Evolutionary conservation across 2,329 filamentous ascomycete species (phyloP), one percentile per base, ranked within the genome.

Genomic region (Ramularia endophylla): DNA sequence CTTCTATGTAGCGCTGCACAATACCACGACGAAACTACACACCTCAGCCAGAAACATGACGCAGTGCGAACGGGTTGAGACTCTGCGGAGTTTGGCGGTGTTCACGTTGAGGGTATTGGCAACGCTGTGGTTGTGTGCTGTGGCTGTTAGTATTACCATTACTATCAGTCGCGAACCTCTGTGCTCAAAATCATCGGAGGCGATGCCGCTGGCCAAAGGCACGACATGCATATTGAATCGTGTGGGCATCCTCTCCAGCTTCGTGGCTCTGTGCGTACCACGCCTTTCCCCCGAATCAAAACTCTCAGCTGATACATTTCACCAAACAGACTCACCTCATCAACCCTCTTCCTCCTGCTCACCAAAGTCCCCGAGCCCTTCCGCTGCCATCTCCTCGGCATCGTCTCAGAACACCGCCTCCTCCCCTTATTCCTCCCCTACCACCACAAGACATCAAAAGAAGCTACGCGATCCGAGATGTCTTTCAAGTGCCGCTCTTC

Each of bases 401-500:
- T 52, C 20, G 44, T 47, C 27, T 32, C 47, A 36, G 40, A 51
- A 12, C 36, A 45, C 7, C 33, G 33, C 5, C 46, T 56, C 8
- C 36, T 55, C 13, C 52, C 52, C 2, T 38, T 55, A 2, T 47
- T 37, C 15, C 36, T 56, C 2, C 48, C 52, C 8, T 51, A 58
- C 32, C 51, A 58, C 29, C 51, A 47, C 17, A 40, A 38, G 1
- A 44, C 46, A 15, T 18, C 35, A 9, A 35, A 47, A 7, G 43
- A 39, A 8, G 29, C 47, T 2, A 48, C 47, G 35, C 48, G 38
- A 40, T 58, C 54, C 8, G 51, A 58, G n/a, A 54, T 57, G 52
- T 58, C 57, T 3, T 58, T 59, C 47, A 56, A 59, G 40, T 59
- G 57, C 46, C 50, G 55, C 20, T 57, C 57, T 8, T 55, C 56